Base-by-base conservation (phyloP, 352 stramenopile genomes). In the Labyrinthula sp. region DNA sequence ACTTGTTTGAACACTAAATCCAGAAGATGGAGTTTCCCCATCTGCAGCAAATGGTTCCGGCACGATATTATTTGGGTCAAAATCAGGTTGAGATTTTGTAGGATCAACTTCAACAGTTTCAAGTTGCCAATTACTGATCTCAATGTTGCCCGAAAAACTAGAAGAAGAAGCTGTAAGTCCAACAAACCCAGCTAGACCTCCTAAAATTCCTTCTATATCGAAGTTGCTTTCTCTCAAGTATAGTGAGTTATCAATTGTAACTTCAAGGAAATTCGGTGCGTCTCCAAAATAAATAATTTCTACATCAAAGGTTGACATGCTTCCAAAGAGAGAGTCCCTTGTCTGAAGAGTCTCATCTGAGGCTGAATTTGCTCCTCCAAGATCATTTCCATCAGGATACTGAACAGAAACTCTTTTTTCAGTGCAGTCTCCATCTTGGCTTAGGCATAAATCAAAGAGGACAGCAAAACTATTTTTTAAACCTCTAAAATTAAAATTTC, bases 391-490 rank as follows among this genome's bases (percentile, higher is more conserved):
- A 5, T 22, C n/a, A n/a, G 15, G 17, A 6, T 38, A 54, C 28
- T 54, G 45, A 1, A 54, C 3, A 20, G 23, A 17, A 9, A 54
- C 37, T 7, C 26, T 3, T 18, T 54, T 35, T 3, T 38, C 35
- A 3, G 20, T 14, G 22, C 45, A 54, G n/a, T 41, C 20, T 7
- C 34, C 21, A 18, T 54, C 45, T 14, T 3, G 2, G n/a, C n/a
- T n/a, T n/a, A n/a, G n/a, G 45, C 45, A 54, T 9, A 56, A 14
- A 25, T 54, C 45, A 39, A 54, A 50, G 37, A 48, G 35, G 6
- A 54, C 35, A 6, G 45, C 45, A 8, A 54, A 0, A 1, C 39
- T 40, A 21, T 54, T 47, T 7, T 15, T 12, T 8, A 54, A 5
- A 38, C 25, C 37, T 8, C 37, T 22, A 22, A 50, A 50, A 17